phyloP scores from a whole-genome alignment of 2,329 filamentous ascomycete genomes.

The Bisporella sp. region DNA sequence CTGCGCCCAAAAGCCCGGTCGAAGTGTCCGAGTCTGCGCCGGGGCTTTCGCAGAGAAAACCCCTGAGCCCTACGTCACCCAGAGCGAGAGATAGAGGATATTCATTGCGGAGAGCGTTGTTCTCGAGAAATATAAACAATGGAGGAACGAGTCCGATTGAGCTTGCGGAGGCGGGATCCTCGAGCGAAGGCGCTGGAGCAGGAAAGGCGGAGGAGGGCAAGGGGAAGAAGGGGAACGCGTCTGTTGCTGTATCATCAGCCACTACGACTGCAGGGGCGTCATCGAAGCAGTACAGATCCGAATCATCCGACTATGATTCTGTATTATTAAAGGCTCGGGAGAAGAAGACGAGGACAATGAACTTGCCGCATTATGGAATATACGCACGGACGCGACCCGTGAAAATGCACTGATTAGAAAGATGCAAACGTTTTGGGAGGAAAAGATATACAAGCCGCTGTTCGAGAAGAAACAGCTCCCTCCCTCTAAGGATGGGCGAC shows the following conservation, averaged over 20 bases:
- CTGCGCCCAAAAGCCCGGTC: slow-evolving; percentile 3
- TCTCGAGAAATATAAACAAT: slow-evolving; percentile 36
- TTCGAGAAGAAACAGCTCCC: slow-evolving; percentile 42
- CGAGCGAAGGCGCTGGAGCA: slow-evolving; percentile 1
- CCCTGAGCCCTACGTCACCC: slow-evolving; percentile 14
- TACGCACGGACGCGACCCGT: slow-evolving; percentile 17
- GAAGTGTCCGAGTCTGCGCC: slow-evolving; percentile 8
- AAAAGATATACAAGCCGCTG: slow-evolving; percentile 2
- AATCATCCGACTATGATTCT: not conserved
- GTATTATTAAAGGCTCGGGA: slow-evolving; percentile 6
- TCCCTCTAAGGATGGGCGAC: slow-evolving; percentile 72
- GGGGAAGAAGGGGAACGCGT: slow-evolving; percentile 6
- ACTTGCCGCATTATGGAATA: slow-evolving; percentile 22
- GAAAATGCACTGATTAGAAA: slow-evolving; percentile 8
- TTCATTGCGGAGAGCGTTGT: slow-evolving; percentile 41
- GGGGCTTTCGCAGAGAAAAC: slow-evolving; percentile 4
- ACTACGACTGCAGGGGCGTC: slow-evolving; percentile 1
- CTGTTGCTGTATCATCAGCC: slow-evolving; percentile 15
- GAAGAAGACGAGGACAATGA: slow-evolving; percentile 17
- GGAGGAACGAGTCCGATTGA: slow-evolving; percentile 13
- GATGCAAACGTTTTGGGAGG: slow-evolving; percentile 11
- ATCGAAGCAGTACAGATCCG: not conserved
- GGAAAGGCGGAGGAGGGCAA: slow-evolving; percentile 5
- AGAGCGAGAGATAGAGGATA: slow-evolving; percentile 41
- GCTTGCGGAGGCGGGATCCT: slow-evolving; percentile 13